phyloP scores from a whole-genome alignment of 1,284 basidiomycete species.

The Ceratobasidium sp. region DNA sequence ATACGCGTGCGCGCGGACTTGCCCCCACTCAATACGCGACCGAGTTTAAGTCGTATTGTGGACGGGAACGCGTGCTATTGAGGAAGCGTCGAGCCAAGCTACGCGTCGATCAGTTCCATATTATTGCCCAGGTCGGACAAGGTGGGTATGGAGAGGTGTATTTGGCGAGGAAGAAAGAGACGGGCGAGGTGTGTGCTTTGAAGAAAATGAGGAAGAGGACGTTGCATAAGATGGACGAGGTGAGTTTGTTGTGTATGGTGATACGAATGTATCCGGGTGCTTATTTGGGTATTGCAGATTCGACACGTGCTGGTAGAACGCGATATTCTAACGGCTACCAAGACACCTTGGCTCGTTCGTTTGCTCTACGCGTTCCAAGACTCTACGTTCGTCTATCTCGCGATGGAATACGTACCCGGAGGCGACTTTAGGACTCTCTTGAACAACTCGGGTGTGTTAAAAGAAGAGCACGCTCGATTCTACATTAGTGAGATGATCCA shows the following conservation, averaged over 20 bases:
- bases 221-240: slow-evolving; percentile 96
- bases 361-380: slow-evolving; percentile 96
- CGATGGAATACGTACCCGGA: slow-evolving; percentile 98
- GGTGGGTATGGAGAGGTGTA: slow-evolving; percentile 97
- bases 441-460: slow-evolving; percentile 95
- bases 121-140: slow-evolving; percentile 96
- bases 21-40: slow-evolving; percentile 71
- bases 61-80: slow-evolving; percentile 90
- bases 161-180: slow-evolving; percentile 88
- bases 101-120: slow-evolving; percentile 88
- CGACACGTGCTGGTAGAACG: slow-evolving; percentile 96
- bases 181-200: slow-evolving; percentile 92
- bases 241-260: slow-evolving; percentile 50
- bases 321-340: slow-evolving; percentile 94
- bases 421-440: slow-evolving; percentile 95
- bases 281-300: slow-evolving; percentile 62
- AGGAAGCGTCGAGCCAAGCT: slow-evolving; percentile 88
- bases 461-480: slow-evolving; percentile 93
- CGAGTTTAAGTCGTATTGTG: slow-evolving; percentile 91
- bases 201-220: slow-evolving; percentile 97
- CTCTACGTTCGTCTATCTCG: slow-evolving; percentile 86
- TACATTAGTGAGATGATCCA: slow-evolving; percentile 98
- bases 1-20: slow-evolving; percentile 72
- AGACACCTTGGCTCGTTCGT: slow-evolving; percentile 93
- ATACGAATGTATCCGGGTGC: slow-evolving; percentile 29